Conservation (phyloP, 2,329 filamentous ascomycete genomes). For the Colletotrichum euphorbiae region DNA sequence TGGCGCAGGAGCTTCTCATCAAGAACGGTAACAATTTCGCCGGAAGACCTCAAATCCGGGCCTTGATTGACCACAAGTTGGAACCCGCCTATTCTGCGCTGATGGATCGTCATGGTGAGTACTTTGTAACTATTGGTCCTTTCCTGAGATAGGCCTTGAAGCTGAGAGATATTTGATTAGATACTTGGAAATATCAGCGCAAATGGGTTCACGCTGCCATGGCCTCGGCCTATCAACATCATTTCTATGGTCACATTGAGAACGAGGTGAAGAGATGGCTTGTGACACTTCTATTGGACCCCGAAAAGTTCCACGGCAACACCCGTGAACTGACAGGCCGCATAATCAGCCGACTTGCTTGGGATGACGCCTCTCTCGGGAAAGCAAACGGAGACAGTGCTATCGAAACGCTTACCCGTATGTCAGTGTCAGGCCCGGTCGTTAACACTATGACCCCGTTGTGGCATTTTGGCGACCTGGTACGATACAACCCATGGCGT, state of each 20-base stretch:
- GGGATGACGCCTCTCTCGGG: conserved; percentile 62
- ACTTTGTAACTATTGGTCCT: too few relatives aligned
- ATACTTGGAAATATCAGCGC: conserved; percentile 60
- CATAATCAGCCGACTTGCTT: conserved; percentile 62
- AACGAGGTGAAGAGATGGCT: conserved; percentile 58
- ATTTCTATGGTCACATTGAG: conserved; percentile 63
- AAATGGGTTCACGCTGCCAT: conserved; percentile 65
- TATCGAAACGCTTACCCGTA: conserved; percentile 59
- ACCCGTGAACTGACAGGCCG: conserved; percentile 62
- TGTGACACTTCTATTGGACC: conserved; percentile 59
- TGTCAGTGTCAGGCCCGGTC: conserved; percentile 64
- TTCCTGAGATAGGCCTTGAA: too few relatives aligned
- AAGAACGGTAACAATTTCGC: conserved; percentile 63
- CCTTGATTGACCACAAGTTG: conserved; percentile 61
- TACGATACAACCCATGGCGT: conserved; percentile 60
- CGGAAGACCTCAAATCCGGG: conserved; percentile 62
- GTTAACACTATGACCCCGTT: conserved; percentile 63
- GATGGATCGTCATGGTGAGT: conserved; percentile 62
- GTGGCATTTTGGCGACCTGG: conserved; percentile 56
- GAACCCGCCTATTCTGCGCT: conserved; percentile 61
- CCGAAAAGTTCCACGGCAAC: conserved; percentile 57
- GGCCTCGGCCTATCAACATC: conserved; percentile 52
- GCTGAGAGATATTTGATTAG: conserved; percentile 43
- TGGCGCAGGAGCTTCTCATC: conserved; percentile 61
- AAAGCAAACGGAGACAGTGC: conserved; percentile 59